A percentile compares a stretch with the other conserved stretches of the same genome.
phyloP scores from a whole-genome alignment of 768 basidiomycete species.

The Gloeostereum incarnatum region DNA sequence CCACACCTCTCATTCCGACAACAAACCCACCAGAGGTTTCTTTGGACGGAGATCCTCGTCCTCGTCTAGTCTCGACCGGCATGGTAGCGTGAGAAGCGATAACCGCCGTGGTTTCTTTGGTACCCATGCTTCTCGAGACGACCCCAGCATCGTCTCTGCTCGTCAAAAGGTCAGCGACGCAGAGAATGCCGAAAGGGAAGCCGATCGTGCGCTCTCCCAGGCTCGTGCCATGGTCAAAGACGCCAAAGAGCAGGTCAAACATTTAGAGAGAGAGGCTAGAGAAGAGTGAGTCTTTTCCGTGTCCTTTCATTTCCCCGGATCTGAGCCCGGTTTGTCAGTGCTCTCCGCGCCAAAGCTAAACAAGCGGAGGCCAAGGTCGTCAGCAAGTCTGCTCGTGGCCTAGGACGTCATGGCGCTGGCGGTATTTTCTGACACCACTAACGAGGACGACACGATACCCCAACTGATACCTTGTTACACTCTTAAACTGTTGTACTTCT shows the following conservation, averaged over 20 bases:
- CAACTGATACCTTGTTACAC: too few species aligned
- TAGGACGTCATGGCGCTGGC: slow-evolving; percentile 28
- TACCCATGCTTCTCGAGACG: slow-evolving; percentile 12
- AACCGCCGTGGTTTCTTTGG: slow-evolving; percentile 10
- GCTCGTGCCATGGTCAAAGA: slow-evolving; percentile 23
- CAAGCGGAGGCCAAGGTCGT: slow-evolving; percentile 27
- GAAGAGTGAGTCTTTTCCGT: slow-evolving; percentile 25
- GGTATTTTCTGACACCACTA: too few species aligned
- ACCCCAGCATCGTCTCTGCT: slow-evolving; percentile 26
- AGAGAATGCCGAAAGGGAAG: slow-evolving; percentile 23
- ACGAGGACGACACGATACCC: too few species aligned
- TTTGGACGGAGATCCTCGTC: slow-evolving; percentile 13
- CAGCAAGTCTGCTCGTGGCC: slow-evolving; percentile 22
- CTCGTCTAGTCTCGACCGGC: slow-evolving; percentile 9
- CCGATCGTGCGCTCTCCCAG: slow-evolving; percentile 22
- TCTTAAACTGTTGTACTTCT: too few species aligned
- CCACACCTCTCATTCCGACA: slow-evolving; percentile 1
- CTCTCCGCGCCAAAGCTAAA: slow-evolving; percentile 26
- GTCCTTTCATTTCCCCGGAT: background rate
- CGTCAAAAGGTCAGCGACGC: slow-evolving; percentile 27
- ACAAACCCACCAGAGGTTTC: slow-evolving; percentile 8
- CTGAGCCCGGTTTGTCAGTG: slow-evolving; percentile 12
- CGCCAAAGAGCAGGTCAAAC: slow-evolving; percentile 25
- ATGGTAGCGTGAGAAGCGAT: slow-evolving; percentile 6
- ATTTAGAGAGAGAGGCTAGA: slow-evolving; percentile 26